A percentile compares a stretch with the other conserved stretches of the same genome.
Evolutionary conservation across 331 rosid genomes (phyloP).

Genomic region (Rhamnella rubrinervis): DNA sequence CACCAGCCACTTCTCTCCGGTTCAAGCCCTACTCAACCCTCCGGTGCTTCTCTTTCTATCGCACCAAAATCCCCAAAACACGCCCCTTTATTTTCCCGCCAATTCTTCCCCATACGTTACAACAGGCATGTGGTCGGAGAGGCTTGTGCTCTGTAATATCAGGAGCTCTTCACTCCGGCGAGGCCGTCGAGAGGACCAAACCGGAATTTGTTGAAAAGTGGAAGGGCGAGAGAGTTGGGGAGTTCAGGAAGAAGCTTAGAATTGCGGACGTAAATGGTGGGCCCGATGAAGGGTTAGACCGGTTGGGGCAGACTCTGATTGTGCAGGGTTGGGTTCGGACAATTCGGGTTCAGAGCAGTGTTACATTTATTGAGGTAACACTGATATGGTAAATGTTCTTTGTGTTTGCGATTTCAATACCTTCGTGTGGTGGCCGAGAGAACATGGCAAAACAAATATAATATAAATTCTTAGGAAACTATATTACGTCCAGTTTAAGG

Average conservation of each 20-base stretch:
- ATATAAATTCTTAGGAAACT: no score
- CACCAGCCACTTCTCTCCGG: conserved; percentile 41
- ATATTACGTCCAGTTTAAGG: no score
- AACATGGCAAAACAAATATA: no score
- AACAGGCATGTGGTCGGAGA: conserved; percentile 29
- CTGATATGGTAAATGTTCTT: neutral
- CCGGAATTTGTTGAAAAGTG: conserved; percentile 21
- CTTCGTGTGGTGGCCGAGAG: neutral
- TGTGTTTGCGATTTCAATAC: neutral
- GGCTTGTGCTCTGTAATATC: conserved; percentile 38
- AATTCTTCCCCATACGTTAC: conserved; percentile 10
- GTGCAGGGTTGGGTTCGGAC: conserved; percentile 93
- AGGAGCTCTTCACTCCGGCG: conserved; percentile 53
- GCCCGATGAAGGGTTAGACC: conserved; percentile 47
- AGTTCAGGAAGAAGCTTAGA: conserved; percentile 80
- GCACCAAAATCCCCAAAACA: neutral
- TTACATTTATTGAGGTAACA: conserved; percentile 80
- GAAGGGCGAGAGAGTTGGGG: conserved; percentile 37
- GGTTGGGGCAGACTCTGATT: conserved; percentile 58
- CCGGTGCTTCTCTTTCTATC: conserved; percentile 40
- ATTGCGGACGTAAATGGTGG: conserved; percentile 63
- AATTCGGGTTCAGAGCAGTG: conserved; percentile 74
- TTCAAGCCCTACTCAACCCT: conserved; percentile 32
- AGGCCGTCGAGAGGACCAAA: conserved; percentile 37
- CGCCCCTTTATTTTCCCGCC: conserved; percentile 26